Evolutionary conservation across 768 basidiomycete species (phyloP), one percentile per base, ranked within the genome.

Genomic region (Mycena haematopus): DNA sequence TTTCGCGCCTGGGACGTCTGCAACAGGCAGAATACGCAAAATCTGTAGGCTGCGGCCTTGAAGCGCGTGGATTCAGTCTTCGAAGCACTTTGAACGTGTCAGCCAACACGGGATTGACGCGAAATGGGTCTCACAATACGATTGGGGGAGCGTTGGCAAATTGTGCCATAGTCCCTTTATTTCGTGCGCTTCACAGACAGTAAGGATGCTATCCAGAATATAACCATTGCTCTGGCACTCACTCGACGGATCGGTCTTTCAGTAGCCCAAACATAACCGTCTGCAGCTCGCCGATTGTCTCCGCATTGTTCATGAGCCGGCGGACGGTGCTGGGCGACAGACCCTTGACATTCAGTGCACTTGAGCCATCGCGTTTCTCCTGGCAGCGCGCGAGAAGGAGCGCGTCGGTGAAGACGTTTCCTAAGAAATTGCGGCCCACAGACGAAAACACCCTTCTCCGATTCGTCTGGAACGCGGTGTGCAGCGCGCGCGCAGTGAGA

Each of bases 41-140:
- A 63, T 54, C 62, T 58, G 36, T 63, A 63, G 19, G 56, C 62
- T 21, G 62, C 62, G n/a, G 29, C 10, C 38, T 50, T 58, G 56
- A 63, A 58, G 25, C 62, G 56, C 17, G 33, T 19, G 4, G 57
- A 53, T 44, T 63, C 62, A 0, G 62, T 47, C 10, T 53, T 45
- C 0, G 62, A 63, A 5, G 62, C 56, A 10, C 62, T 63, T 14
- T 3, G 22, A 14, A 53, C 21, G 21, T 29, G 24, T 63, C 27
- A 55, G 40, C 3, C 1, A 31, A 10, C 10, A 22, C 36, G 27
- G 22, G 13, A n/a, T 51, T 3, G n/a, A 8, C 25, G 19, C 11
- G 17, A 6, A 24, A 13, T 22, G 27, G 17, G 1, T n/a, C 55
- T 35, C n/a, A 62, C 61, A 35, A 22, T 3, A 54, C 50, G 31